Conservation (phyloP, 1,284 basidiomycete genomes). For the Peniophora sp. region DNA sequence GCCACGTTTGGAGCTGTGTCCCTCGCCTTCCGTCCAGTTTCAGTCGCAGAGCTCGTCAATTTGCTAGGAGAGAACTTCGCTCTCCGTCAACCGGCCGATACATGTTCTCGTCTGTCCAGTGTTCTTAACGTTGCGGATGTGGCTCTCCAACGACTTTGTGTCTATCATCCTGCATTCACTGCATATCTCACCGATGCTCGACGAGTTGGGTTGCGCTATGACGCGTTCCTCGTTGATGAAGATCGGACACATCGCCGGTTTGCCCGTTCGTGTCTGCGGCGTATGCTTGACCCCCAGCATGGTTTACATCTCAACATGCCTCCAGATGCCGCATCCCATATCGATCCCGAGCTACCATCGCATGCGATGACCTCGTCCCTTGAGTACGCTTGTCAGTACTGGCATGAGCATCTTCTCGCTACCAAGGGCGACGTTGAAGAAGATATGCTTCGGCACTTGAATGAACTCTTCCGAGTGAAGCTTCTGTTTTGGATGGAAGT, state of each 20-base stretch:
- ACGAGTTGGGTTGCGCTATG: slow-evolving; percentile 1
- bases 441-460: slow-evolving; percentile 1
- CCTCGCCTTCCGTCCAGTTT: slow-evolving; percentile 3
- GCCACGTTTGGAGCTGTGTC: slow-evolving; percentile 4
- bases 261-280: slow-evolving; percentile 14
- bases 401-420: slow-evolving; percentile 22
- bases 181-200: slow-evolving; percentile 8
- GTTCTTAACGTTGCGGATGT: slow-evolving; percentile 4
- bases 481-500: not conserved
- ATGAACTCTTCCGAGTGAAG: not conserved
- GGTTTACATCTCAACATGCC: slow-evolving; percentile 29
- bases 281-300: slow-evolving; percentile 15
- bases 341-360: slow-evolving; percentile 5
- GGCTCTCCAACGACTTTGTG: not conserved
- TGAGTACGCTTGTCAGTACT: slow-evolving; percentile 25
- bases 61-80: slow-evolving; percentile 1
- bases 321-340: slow-evolving; percentile 18
- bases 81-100: not conserved
- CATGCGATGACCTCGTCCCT: slow-evolving; percentile 19
- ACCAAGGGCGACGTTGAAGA: slow-evolving; percentile 1
- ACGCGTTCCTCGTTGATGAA: slow-evolving; percentile 14
- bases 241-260: slow-evolving; percentile 10
- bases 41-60: slow-evolving; percentile 6
- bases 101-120: slow-evolving; percentile 3
- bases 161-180: slow-evolving; percentile 8